These are phyloP conservation scores for Phaeosphaeriaceae sp. DNA, from an alignment of 2,329 filamentous ascomycete genomes.

Conservation along the genomic window DNA sequence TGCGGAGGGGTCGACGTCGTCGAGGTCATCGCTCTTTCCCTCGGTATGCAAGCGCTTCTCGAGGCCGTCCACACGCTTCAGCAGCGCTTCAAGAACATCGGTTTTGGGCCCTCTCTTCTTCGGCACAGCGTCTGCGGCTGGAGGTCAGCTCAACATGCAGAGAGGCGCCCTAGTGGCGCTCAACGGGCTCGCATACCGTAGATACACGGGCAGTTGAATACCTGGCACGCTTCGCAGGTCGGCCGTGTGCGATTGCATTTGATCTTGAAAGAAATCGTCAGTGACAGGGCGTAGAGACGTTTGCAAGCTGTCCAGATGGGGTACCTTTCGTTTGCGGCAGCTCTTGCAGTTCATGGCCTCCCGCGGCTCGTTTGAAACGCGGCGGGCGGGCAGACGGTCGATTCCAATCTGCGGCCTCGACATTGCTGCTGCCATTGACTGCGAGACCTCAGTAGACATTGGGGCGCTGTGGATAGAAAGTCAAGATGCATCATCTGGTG, in stretches of 20 bases:
- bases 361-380: conserved; percentile 75
- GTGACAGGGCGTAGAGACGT: neutral
- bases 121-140: conserved; percentile 74
- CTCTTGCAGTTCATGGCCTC: conserved; percentile 98
- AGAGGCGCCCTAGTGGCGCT: conserved; percentile 6
- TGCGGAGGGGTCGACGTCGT: conserved; percentile 32
- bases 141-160: conserved; percentile 19
- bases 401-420: conserved; percentile 81
- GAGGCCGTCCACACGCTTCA: conserved; percentile 85
- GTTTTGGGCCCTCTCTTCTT: conserved; percentile 92
- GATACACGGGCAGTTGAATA: conserved; percentile 86
- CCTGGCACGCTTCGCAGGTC: conserved; percentile 86
- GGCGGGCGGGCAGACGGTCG: conserved; percentile 75
- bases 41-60: conserved; percentile 76
- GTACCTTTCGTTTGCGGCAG: conserved; percentile 88
- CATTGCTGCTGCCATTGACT: conserved; percentile 56
- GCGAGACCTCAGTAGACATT: conserved; percentile 42
- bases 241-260: conserved; percentile 88
- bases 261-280: conserved; percentile 64
- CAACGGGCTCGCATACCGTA: conserved; percentile 68
- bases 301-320: conserved; percentile 9
- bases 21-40: conserved; percentile 53
- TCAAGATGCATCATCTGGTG: conserved; percentile 45
- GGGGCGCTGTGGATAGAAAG: conserved; percentile 24
- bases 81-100: conserved; percentile 81